phyloP scores from a whole-genome alignment of 1,139 yeast species.

The Scheffersomyces parashehatae region DNA sequence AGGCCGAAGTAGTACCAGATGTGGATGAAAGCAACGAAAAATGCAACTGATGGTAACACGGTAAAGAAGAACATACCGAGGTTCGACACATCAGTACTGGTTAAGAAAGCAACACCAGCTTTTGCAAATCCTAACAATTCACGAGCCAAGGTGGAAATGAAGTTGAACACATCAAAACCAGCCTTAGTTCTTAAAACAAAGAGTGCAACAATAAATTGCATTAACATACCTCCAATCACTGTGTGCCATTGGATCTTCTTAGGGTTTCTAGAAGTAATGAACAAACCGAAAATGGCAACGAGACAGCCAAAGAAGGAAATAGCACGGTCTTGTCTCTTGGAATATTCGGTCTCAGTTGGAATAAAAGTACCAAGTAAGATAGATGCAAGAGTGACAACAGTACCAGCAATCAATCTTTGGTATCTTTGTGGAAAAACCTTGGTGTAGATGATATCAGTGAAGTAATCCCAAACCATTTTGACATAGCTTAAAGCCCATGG shows the following conservation, averaged over 20 bases:
- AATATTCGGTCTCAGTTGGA: conserved; percentile 51
- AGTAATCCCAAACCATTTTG: conserved; percentile 42
- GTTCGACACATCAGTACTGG: conserved; percentile 40
- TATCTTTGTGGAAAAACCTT: conserved; percentile 33
- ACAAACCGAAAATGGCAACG: conserved; percentile 50
- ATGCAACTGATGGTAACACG: conserved; percentile 62
- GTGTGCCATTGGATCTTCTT: conserved; percentile 57
- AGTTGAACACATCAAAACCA: conserved; percentile 66
- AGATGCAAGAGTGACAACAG: conserved; percentile 45
- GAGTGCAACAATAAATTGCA: conserved; percentile 62
- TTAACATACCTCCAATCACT: conserved; percentile 61
- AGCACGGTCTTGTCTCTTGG: conserved; percentile 55
- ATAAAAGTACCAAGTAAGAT: conserved; percentile 58
- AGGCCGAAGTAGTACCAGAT: conserved; percentile 62
- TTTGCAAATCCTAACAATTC: conserved; percentile 61
- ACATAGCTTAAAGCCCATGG: conserved; percentile 26
- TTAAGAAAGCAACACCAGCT: conserved; percentile 63
- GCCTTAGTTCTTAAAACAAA: conserved; percentile 62
- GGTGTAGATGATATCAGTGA: conserved; percentile 39
- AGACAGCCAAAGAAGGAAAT: conserved; percentile 59
- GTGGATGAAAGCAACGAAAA: conserved; percentile 65
- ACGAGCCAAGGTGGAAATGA: conserved; percentile 60
- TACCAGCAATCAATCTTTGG: conserved; percentile 49
- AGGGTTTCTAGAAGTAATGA: conserved; percentile 49
- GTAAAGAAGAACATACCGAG: conserved; percentile 55